phyloP scores from a whole-genome alignment of 23 red algal genomes.

The Gracilaria caudata region DNA sequence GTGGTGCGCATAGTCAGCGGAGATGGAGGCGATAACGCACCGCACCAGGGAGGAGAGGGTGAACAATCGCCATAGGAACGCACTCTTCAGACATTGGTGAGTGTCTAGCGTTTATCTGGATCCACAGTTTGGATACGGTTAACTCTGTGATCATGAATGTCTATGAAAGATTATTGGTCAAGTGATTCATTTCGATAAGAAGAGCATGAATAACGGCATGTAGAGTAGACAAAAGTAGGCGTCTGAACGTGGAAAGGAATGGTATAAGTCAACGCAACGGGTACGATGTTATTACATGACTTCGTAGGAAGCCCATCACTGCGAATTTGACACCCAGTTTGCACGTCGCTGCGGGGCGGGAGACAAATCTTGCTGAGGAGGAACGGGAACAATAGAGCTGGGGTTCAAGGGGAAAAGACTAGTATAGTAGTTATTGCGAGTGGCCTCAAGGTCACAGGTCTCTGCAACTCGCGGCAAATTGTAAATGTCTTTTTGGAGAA shows the following conservation, averaged over 20 bases:
- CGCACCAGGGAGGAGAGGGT: not conserved
- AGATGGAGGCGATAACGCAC: not conserved
- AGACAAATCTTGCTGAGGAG: constrained; percentile 52
- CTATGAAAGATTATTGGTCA: not conserved
- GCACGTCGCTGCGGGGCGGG: constrained; percentile 17
- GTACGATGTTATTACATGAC: not conserved
- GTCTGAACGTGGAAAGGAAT: not conserved
- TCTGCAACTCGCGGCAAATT: constrained; percentile 68
- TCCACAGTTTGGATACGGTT: not conserved
- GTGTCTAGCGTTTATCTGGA: not conserved
- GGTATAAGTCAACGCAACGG: not conserved
- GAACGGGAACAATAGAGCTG: constrained; percentile 88
- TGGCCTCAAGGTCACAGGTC: constrained; percentile 82
- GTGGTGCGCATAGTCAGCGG: not conserved
- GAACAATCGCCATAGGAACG: not conserved
- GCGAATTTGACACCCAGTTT: not conserved
- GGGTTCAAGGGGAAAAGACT: constrained; percentile 94
- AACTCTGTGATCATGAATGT: not conserved
- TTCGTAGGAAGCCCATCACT: not conserved
- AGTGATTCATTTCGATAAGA: not conserved
- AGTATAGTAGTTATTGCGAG: constrained; percentile 75
- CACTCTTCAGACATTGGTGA: not conserved
- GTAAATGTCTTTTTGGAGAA: constrained; percentile 56
- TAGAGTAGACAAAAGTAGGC: not conserved
- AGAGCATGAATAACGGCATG: not conserved